Conservation (phyloP, 306 rosid genomes). For the Carpinus fangiana region DNA sequence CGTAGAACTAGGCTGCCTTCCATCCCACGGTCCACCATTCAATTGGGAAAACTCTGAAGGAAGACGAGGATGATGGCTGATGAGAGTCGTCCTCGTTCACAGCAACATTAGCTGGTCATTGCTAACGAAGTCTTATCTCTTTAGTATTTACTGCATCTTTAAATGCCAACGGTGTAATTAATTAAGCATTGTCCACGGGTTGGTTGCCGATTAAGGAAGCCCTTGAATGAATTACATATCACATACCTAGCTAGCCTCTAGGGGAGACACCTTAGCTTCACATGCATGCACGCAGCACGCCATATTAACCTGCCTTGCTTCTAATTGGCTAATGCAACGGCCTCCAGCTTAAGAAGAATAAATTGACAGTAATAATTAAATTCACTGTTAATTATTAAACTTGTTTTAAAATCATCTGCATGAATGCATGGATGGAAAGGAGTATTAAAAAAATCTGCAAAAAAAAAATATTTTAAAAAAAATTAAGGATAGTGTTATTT, state of each 20-base stretch:
- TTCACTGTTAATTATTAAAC: too few species aligned
- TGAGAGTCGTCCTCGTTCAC: not conserved
- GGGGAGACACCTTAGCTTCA: not conserved
- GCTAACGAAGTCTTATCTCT: not conserved
- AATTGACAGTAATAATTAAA: too few species aligned
- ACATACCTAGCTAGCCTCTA: too few species aligned
- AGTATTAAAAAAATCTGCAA: too few species aligned
- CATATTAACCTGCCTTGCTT: too few species aligned
- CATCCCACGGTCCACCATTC: slow-evolving; percentile 6
- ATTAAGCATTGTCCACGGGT: slow-evolving; percentile 22
- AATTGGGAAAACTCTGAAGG: not conserved
- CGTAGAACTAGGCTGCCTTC: slow-evolving; percentile 38
- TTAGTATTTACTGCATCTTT: slow-evolving; percentile 22
- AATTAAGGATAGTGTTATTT: too few species aligned
- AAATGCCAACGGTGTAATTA: slow-evolving; percentile 30
- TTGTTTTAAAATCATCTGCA: too few species aligned
- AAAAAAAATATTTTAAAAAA: too few species aligned
- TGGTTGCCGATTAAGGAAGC: not conserved
- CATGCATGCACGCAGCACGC: too few species aligned
- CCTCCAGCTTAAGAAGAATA: too few species aligned
- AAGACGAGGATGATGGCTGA: not conserved
- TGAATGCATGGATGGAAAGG: too few species aligned
- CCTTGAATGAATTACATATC: not conserved
- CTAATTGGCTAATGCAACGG: too few species aligned
- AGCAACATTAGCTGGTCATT: slow-evolving; percentile 20